Conservation (phyloP, 2,329 filamentous ascomycete species). For the Apiospora malaysiana region DNA sequence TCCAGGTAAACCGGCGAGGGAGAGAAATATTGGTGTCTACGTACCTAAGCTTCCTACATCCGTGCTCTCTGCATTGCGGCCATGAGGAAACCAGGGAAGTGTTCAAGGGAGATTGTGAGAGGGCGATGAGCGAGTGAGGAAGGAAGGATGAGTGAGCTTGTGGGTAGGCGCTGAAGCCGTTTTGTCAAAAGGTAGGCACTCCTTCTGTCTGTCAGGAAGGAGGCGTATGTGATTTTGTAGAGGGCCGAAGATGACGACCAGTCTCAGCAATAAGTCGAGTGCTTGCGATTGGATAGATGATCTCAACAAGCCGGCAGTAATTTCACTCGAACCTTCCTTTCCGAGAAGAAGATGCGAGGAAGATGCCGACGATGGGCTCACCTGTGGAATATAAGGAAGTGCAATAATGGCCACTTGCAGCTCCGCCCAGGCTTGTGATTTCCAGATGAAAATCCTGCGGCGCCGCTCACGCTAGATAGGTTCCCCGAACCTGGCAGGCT, state of each 20-base stretch:
- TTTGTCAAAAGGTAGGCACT: neutral
- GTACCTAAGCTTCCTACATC: conserved; percentile 16
- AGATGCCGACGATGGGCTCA: neutral
- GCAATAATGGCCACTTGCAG: conserved; percentile 1
- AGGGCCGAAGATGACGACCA: neutral
- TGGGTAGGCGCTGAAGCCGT: neutral
- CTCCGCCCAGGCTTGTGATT: neutral
- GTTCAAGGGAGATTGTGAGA: neutral
- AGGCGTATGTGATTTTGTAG: neutral
- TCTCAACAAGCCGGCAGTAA: neutral
- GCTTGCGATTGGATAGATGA: neutral
- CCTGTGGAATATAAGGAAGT: neutral
- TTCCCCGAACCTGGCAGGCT: neutral
- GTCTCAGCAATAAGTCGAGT: neutral
- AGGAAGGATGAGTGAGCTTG: neutral
- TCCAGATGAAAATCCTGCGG: conserved; percentile 13
- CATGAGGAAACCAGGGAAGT: conserved; percentile 16
- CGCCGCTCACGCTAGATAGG: neutral
- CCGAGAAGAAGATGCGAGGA: conserved; percentile 17
- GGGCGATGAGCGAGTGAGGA: conserved; percentile 4
- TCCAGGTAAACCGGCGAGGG: conserved; percentile 2
- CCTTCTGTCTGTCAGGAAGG: conserved; percentile 1
- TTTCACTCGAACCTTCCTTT: conserved; percentile 9
- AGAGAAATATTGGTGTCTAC: conserved; percentile 7
- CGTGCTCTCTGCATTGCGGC: conserved; percentile 17